A percentile compares a stretch with the other conserved stretches of the same genome.
These are phyloP conservation scores for Penicillium nordicum DNA, from an alignment of 2,329 filamentous ascomycete species.

Conservation along the genomic window DNA sequence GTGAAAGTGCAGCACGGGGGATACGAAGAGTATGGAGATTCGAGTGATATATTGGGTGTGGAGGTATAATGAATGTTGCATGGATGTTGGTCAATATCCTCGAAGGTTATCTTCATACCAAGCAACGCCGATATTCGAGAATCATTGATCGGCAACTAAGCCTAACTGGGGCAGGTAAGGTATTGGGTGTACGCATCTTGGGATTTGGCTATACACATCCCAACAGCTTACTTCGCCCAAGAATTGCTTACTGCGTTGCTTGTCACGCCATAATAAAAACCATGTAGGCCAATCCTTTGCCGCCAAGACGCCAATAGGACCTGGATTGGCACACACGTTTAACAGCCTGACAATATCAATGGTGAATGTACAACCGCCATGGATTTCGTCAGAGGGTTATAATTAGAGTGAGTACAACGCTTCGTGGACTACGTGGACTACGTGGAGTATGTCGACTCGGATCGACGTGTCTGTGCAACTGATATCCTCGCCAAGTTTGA, in stretches of 20 bases:
- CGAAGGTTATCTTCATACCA: not conserved
- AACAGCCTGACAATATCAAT: not conserved
- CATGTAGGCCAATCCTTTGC: too few species aligned
- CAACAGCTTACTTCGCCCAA: not conserved
- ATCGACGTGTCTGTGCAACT: slow-evolving; percentile 4
- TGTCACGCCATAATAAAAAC: too few species aligned
- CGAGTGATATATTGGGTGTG: not conserved
- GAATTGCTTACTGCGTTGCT: not conserved
- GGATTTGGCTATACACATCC: too few species aligned
- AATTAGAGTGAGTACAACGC: not conserved
- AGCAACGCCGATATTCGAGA: not conserved
- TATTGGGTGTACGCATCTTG: not conserved
- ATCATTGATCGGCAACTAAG: not conserved
- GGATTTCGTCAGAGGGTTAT: not conserved
- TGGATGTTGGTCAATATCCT: not conserved
- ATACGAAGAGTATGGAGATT: not conserved
- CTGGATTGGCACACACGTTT: not conserved
- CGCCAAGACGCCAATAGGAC: not conserved
- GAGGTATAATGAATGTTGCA: not conserved
- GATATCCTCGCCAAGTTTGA: not conserved
- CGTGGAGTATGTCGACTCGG: not conserved
- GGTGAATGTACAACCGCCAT: not conserved
- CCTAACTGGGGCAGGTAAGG: not conserved
- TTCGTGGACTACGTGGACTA: not conserved
- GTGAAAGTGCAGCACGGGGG: not conserved